Percentiles rank a stretch among this genome's conserved stretches.
Evolutionary conservation across 768 basidiomycete species (phyloP).

Genomic region (Tubosaeta sp.): DNA sequence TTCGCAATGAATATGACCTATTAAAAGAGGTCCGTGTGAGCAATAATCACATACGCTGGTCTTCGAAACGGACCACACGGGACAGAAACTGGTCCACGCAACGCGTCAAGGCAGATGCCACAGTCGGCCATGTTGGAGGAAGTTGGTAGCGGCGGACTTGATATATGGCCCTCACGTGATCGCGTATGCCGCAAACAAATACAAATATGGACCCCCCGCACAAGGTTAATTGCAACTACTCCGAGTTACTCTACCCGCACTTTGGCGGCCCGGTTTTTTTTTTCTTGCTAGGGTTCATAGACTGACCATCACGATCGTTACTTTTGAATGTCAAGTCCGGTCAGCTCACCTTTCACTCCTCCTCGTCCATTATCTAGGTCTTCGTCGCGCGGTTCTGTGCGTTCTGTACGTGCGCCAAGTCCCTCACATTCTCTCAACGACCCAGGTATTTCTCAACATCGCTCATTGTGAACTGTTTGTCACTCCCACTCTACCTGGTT

Average conservation of each 20-base stretch:
- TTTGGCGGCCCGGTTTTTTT: neutral
- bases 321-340: constrained; percentile 33
- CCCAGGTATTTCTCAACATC: constrained; percentile 48
- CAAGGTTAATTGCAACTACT: neutral
- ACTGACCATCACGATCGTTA: constrained; percentile 26
- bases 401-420: constrained; percentile 50
- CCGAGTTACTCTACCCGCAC: neutral
- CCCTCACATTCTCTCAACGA: constrained; percentile 55
- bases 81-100: constrained; percentile 52
- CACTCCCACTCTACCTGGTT: constrained; percentile 21
- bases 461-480: constrained; percentile 21
- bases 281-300: constrained; percentile 13
- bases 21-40: constrained; percentile 1
- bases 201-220: constrained; percentile 19
- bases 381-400: constrained; percentile 46
- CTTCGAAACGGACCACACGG: constrained; percentile 52
- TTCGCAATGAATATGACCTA: constrained; percentile 66
- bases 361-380: constrained; percentile 41
- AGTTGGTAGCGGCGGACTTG: neutral
- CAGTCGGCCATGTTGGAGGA: constrained; percentile 46
- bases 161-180: constrained; percentile 20
- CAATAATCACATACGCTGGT: neutral
- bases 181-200: constrained; percentile 22
- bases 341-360: constrained; percentile 30
- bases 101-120: constrained; percentile 54